Base-by-base conservation (phyloP, 2,329 filamentous ascomycete genomes). In the Knufia petricola region DNA sequence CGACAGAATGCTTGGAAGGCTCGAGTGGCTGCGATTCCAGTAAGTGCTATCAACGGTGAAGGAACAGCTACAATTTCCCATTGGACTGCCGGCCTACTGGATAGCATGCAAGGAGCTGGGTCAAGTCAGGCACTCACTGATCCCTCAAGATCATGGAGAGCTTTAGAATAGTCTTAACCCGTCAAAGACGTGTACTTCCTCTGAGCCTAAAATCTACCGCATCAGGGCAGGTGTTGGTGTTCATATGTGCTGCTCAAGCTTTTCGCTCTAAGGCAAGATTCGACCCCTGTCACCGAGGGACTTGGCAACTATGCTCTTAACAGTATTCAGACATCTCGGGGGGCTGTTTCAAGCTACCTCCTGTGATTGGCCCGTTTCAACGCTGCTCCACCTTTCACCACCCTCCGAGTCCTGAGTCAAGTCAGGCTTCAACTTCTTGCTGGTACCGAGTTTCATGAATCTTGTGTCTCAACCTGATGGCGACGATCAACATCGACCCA, bases 41-140 rank as follows among this genome's bases (percentile, higher is more conserved):
- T 96, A 41, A 94, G 89, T 63, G 92, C 90, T 41, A 94, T 95
- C 53, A 78, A 83, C 50, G 86, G 85, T 3, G 82, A 95, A 63
- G 89, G 90, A 2, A 82, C 94, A 7, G 79, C 87, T 49, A 61
- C 63, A 15, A 68, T 72, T 45, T 66, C 68, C 2, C 62, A 63
- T 32, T 60, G 67, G 32, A 64, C 69, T 28, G 65, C 70, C 51
- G 64, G 66, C 34, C 60, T 70, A 44, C 52, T 72, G 51, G 66
- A 69, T 36, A 56, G 56, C 48, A 50, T 59, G 48, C 32, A 46
- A 15, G 50, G 50, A 19, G 49, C 44, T 42, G 31, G 28, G 8
- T 9, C 19, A n/a, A 36, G 34, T 17, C 13, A 23, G 15, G 44
- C n/a, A 12, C n/a, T 44, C 6, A n/a, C 15, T 44, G 28, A 32